A percentile compares a stretch with the other conserved stretches of the same genome.
Evolutionary conservation across 805 yeast species (phyloP).

Genomic region (Tetrapisispora namnaoensis): DNA sequence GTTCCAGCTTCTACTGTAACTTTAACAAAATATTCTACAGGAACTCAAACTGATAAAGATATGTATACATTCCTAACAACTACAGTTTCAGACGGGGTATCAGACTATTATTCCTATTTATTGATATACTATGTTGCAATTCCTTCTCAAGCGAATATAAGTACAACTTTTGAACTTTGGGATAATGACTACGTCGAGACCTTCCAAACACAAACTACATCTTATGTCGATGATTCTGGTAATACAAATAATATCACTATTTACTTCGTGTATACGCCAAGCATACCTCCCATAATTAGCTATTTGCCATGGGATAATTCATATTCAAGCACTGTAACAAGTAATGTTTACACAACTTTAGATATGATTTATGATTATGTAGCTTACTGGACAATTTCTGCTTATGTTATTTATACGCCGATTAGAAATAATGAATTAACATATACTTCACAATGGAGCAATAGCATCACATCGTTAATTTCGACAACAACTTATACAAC

Average conservation of each 20-base stretch:
- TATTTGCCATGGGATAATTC: neutral
- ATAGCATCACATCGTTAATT: neutral
- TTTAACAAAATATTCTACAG: neutral
- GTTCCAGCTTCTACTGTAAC: neutral
- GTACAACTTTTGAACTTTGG: neutral
- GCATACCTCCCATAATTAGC: neutral
- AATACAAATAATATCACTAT: neutral
- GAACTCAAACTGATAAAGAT: neutral
- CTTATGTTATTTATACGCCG: neutral
- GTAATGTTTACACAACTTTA: neutral
- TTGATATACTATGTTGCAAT: conserved; percentile 5
- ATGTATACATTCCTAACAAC: neutral
- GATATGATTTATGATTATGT: neutral
- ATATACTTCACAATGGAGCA: neutral
- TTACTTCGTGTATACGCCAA: neutral
- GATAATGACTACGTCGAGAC: neutral
- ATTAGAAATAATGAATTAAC: neutral
- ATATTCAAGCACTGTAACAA: neutral
- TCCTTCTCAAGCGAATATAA: neutral
- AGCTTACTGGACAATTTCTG: neutral
- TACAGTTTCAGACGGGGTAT: neutral
- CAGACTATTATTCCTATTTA: neutral
- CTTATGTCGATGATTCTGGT: neutral
- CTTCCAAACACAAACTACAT: neutral
- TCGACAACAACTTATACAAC: neutral